phyloP scores from a whole-genome alignment of 208 protist genomes.

The Trypanosoma boissoni region DNA sequence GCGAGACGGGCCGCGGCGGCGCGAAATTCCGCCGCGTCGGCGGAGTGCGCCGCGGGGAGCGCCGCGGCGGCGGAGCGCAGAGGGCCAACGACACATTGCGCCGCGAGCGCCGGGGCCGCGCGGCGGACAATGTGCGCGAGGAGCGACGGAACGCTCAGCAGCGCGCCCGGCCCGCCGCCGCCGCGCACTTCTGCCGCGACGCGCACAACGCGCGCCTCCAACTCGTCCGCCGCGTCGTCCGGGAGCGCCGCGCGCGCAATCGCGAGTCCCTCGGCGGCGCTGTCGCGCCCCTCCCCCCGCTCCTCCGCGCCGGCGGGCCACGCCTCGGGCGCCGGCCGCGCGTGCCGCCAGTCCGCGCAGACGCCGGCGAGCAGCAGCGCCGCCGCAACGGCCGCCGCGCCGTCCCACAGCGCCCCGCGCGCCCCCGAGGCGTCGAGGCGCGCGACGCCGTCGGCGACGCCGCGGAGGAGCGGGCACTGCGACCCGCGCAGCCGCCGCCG shows the following conservation, averaged over 20 bases:
- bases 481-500: constrained; percentile 28
- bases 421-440: background rate
- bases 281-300: background rate
- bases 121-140: constrained; percentile 22
- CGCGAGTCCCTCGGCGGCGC: constrained; percentile 8
- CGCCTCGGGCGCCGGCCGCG: background rate
- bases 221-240: constrained; percentile 12
- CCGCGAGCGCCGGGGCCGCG: constrained; percentile 11
- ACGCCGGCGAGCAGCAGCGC: constrained; percentile 20
- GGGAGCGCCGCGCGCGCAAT: constrained; percentile 9
- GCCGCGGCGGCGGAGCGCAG: constrained; percentile 9
- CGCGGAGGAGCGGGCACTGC: constrained; percentile 43
- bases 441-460: constrained; percentile 32
- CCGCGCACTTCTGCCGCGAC: constrained; percentile 19
- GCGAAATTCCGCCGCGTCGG: constrained; percentile 16
- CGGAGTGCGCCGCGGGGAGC: constrained; percentile 21
- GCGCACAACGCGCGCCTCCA: constrained; percentile 21
- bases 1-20: constrained; percentile 12
- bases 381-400: constrained; percentile 1
- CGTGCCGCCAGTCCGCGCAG: constrained; percentile 19
- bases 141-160: constrained; percentile 32
- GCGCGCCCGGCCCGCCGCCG: background rate
- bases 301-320: background rate
- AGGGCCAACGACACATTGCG: constrained; percentile 10
- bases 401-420: constrained; percentile 21